Evolutionary conservation across 2,329 filamentous ascomycete species (phyloP).

Genomic region (Aspergillus novoparasiticus): DNA sequence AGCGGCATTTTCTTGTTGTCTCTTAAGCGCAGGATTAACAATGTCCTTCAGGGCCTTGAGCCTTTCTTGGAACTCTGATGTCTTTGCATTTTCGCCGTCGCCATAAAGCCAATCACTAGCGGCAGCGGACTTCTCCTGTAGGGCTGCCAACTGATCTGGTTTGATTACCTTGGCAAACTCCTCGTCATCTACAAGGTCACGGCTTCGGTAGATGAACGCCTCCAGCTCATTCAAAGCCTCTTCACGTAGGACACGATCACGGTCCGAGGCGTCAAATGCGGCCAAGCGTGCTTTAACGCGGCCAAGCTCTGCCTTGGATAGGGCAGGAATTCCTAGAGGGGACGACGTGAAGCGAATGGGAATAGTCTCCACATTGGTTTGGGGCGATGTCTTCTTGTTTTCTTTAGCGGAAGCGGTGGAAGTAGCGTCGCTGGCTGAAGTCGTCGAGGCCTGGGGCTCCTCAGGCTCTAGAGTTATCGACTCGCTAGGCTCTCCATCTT

Average conservation of each 20-base stretch:
- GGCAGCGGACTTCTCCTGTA: constrained; percentile 68
- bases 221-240: constrained; percentile 93
- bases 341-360: constrained; percentile 53
- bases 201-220: constrained; percentile 83
- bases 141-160: constrained; percentile 63
- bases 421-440: constrained; percentile 49
- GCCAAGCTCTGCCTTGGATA: constrained; percentile 40
- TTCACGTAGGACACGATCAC: constrained; percentile 73
- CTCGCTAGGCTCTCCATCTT: constrained; percentile 57
- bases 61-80: constrained; percentile 73
- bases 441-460: constrained; percentile 48
- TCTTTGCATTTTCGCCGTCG: constrained; percentile 75
- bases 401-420: constrained; percentile 54
- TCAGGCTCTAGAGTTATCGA: constrained; percentile 51
- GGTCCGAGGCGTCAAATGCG: constrained; percentile 85
- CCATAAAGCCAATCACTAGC: constrained; percentile 90
- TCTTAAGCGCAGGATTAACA: constrained; percentile 73
- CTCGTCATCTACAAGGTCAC: constrained; percentile 78
- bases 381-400: constrained; percentile 36
- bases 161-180: constrained; percentile 74
- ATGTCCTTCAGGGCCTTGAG: constrained; percentile 77
- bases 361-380: constrained; percentile 56
- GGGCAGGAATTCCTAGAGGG: constrained; percentile 46
- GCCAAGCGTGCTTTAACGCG: constrained; percentile 71
- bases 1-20: constrained; percentile 70